Base-by-base conservation (phyloP, 2,329 filamentous ascomycete species). In the Trichoderma sp. region DNA sequence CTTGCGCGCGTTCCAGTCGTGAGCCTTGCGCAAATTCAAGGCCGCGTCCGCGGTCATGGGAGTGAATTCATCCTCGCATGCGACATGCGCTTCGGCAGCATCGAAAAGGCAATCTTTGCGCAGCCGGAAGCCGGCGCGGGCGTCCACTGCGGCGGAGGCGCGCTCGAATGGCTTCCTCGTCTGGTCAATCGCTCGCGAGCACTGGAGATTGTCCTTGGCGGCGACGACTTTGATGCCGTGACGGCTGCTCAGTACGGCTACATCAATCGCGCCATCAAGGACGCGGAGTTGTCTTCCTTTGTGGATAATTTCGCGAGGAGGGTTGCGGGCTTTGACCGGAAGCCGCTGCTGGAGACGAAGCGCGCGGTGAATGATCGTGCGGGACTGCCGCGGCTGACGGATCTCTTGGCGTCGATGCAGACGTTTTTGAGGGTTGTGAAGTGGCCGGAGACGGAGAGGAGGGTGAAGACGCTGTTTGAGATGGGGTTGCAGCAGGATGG, bases 191-290 rank as follows among this genome's bases (percentile, higher is more conserved):
- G 57, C 17, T 60, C 57, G 9, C 30, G 57, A 26, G 45, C 57
- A 12, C 26, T 60, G 28, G 57, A 60, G 19, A 50, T 60, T 60
- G 28, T 60, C 3, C 19, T 60, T 1, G 30, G 57, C 5, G 45
- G 45, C 12, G 44, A 50, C 10, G 57, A 60, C 14, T 41, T 60
- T n/a, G 57, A 60, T 48, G 57, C 45, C 7, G 17, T 45, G 28
- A 60, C 57, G 9, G 57, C 57, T 60, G 57, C 57, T 28, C 57
- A 60, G 19, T 60, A 60, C 21, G 57, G 45, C 3, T 59, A 60
- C 30, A 50, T 60, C 15, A 60, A 60, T 5, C 57, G 57, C 19
- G 57, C 57, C 4, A 50, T 60, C 21, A 60, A 50, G 6, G 57
- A 60, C 2, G 24, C 44, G 14, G 57, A 60, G 5, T 15, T 60